Conservation (phyloP, 2,329 filamentous ascomycete genomes). For the Fusarium musae region DNA sequence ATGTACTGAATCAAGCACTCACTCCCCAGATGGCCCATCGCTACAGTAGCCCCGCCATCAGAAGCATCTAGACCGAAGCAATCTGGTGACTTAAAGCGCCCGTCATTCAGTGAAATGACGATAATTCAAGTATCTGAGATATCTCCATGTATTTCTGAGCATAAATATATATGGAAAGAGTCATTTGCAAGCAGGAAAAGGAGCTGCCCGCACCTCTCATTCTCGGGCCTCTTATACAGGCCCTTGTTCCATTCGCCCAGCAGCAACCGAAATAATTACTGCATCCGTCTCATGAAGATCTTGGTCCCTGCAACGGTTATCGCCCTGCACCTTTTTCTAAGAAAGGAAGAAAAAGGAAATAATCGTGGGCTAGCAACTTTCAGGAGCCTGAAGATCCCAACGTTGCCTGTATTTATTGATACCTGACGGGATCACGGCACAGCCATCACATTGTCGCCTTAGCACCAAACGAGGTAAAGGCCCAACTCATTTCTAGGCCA, state of each 20-base stretch:
- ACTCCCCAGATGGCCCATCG: slow-evolving; percentile 23
- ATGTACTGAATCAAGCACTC: not conserved
- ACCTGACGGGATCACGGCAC: slow-evolving; percentile 24
- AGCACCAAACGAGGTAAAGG: slow-evolving; percentile 6
- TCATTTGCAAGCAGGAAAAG: not conserved
- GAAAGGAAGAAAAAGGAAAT: not conserved
- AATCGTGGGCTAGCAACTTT: not conserved
- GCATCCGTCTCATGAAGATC: slow-evolving; percentile 18
- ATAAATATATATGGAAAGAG: not conserved
- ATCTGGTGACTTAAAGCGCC: slow-evolving; percentile 7
- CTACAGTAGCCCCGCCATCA: slow-evolving; percentile 17
- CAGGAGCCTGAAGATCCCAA: not conserved
- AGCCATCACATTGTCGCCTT: slow-evolving; percentile 12
- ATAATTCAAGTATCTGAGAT: not conserved
- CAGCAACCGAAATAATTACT: slow-evolving; percentile 16
- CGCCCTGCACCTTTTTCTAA: not conserved
- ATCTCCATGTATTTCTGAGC: not conserved
- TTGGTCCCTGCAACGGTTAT: slow-evolving; percentile 21
- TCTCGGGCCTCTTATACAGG: not conserved
- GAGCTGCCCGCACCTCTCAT: not conserved
- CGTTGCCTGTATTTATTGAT: not conserved
- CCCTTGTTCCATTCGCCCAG: slow-evolving; percentile 8
- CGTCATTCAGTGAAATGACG: not conserved
- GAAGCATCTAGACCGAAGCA: not conserved
- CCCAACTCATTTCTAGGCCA: slow-evolving; percentile 1